phyloP scores from a whole-genome alignment of 2,329 filamentous ascomycete genomes.

The Neonectria magnoliae region DNA sequence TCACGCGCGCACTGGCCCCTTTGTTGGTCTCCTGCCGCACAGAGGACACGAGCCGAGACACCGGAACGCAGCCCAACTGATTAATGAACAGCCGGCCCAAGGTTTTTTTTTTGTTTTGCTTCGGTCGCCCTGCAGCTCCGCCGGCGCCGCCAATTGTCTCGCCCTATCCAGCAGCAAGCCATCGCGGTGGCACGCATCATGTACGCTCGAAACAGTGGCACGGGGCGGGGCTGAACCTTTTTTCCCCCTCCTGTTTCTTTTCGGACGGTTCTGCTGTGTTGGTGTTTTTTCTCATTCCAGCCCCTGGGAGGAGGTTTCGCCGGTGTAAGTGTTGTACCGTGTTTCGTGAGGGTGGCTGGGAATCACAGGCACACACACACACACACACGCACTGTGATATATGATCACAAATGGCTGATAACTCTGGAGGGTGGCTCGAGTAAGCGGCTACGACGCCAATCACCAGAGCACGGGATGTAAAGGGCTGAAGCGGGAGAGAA shows the following conservation, averaged over 20 bases:
- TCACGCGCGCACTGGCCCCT: neutral
- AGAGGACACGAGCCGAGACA: slow-evolving; percentile 8
- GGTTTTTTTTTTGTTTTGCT: neutral
- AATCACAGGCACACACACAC: neutral
- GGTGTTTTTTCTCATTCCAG: neutral
- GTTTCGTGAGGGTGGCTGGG: slow-evolving; percentile 11
- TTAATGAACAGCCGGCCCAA: neutral
- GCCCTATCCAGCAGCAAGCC: slow-evolving; percentile 7
- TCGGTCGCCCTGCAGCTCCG: slow-evolving; percentile 1
- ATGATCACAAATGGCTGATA: neutral
- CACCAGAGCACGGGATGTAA: neutral
- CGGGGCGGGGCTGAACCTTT: slow-evolving; percentile 9
- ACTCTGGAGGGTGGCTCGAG: slow-evolving; percentile 30
- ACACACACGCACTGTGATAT: slow-evolving; percentile 1
- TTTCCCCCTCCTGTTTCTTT: neutral
- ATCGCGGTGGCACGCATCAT: slow-evolving; percentile 16
- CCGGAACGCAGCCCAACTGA: neutral
- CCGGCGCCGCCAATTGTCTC: slow-evolving; percentile 2
- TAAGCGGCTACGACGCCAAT: slow-evolving; percentile 41
- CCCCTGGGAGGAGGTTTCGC: neutral
- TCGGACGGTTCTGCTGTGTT: neutral
- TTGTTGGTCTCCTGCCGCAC: neutral
- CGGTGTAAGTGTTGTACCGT: slow-evolving; percentile 9
- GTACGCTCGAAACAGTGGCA: slow-evolving; percentile 8
- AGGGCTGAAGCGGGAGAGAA: slow-evolving; percentile 4